Conservation (phyloP, 2,329 filamentous ascomycete species). For the Claviceps sp. region DNA sequence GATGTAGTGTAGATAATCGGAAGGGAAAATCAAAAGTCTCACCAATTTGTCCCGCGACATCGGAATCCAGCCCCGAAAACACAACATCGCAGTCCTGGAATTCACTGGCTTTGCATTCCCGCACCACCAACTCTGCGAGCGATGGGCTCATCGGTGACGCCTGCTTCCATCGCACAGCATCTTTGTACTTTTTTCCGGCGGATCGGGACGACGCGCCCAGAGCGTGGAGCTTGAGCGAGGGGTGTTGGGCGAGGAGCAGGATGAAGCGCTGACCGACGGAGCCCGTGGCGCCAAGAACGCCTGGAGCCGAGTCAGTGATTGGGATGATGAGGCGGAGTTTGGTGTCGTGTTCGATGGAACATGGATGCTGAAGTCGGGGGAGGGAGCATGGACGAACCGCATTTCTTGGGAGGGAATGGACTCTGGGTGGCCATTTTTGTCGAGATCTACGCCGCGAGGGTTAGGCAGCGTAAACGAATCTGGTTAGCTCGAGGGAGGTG, state of each 20-base stretch:
- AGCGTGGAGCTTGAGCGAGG: slow-evolving; percentile 72
- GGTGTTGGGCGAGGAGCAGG: slow-evolving; percentile 77
- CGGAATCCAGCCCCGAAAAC: slow-evolving; percentile 84
- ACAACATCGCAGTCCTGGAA: slow-evolving; percentile 87
- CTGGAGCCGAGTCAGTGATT: slow-evolving; percentile 19
- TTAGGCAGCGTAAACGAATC: too few species aligned
- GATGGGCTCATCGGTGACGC: slow-evolving; percentile 61
- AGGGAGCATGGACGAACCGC: slow-evolving; percentile 30
- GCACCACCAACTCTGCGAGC: slow-evolving; percentile 67
- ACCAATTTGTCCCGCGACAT: slow-evolving; percentile 88
- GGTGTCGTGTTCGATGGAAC: too few species aligned
- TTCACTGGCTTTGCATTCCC: slow-evolving; percentile 68
- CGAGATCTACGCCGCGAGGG: too few species aligned
- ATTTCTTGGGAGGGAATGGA: slow-evolving; percentile 44
- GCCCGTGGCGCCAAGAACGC: slow-evolving; percentile 81
- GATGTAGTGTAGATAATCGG: too few species aligned
- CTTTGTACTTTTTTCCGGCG: slow-evolving; percentile 85
- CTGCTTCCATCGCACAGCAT: slow-evolving; percentile 94
- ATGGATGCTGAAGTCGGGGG: not conserved
- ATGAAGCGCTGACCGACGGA: slow-evolving; percentile 95
- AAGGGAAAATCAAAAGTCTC: slow-evolving; percentile 8
- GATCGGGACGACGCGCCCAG: slow-evolving; percentile 82
- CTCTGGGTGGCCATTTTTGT: slow-evolving; percentile 23
- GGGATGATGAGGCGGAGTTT: too few species aligned
- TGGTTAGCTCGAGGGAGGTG: too few species aligned